Conservation (phyloP, 495 filamentous ascomycete genomes). For the Talaromyces nanjingensis region DNA sequence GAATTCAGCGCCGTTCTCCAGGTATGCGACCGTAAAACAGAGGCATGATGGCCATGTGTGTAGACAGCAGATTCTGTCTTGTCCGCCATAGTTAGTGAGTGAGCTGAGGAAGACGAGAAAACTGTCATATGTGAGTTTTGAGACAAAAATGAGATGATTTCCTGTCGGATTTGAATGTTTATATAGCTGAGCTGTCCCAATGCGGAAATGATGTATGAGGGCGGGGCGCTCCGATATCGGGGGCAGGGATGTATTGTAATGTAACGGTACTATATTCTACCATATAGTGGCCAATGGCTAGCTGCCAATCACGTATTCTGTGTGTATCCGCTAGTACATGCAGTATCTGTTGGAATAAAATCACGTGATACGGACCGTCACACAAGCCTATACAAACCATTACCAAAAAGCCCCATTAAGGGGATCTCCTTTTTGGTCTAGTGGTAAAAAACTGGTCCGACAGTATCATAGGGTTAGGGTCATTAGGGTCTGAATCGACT, state of each 20-base stretch:
- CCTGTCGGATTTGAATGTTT: not conserved
- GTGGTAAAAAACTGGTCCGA: too few relatives aligned
- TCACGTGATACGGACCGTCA: too few relatives aligned
- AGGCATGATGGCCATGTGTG: constrained; percentile 43
- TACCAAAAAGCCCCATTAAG: too few relatives aligned
- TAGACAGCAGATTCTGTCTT: constrained; percentile 34
- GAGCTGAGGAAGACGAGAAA: too few relatives aligned
- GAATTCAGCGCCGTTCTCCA: constrained; percentile 44
- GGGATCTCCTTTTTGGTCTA: too few relatives aligned
- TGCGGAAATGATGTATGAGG: not conserved
- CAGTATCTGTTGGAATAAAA: not conserved
- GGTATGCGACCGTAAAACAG: constrained; percentile 39
- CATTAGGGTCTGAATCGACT: too few relatives aligned
- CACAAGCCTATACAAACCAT: too few relatives aligned
- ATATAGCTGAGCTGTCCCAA: not conserved
- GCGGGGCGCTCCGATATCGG: not conserved
- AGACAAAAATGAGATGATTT: not conserved
- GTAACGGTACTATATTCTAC: not conserved
- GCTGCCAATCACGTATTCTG: not conserved
- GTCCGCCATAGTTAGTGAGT: constrained; percentile 5
- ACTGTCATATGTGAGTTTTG: not conserved
- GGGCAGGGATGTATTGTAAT: not conserved
- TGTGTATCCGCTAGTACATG: not conserved
- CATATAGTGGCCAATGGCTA: not conserved
- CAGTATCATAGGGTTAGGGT: not conserved